phyloP scores from a whole-genome alignment of 768 basidiomycete genomes.

The Trametes villosa region DNA sequence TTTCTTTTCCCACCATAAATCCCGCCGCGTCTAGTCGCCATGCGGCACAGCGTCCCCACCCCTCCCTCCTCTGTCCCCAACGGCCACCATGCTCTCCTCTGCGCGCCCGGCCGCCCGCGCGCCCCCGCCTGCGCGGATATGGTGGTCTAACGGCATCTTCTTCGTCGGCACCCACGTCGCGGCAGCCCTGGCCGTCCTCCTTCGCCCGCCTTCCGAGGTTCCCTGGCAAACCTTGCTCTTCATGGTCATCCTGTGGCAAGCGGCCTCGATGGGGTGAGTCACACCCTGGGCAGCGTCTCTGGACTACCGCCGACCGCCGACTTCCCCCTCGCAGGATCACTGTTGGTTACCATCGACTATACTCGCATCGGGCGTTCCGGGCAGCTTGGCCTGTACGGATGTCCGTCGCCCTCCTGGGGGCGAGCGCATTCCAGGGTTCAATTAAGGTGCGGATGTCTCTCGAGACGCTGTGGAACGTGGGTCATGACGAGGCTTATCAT shows the following conservation, averaged over 20 bases:
- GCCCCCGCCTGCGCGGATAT: conserved; percentile 39
- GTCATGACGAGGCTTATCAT: neutral
- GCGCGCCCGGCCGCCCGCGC: neutral
- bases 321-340: conserved; percentile 53
- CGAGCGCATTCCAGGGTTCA: conserved; percentile 78
- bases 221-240: conserved; percentile 52
- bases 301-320: neutral
- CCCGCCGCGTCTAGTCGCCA: neutral
- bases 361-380: conserved; percentile 73
- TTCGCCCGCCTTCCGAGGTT: conserved; percentile 50
- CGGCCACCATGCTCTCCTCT: neutral
- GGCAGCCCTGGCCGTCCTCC: conserved; percentile 54
- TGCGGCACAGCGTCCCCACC: neutral
- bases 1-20: conserved; percentile 4
- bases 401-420: conserved; percentile 65
- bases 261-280: conserved; percentile 70
- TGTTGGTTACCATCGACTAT: conserved; percentile 79
- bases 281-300: neutral
- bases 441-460: conserved; percentile 56
- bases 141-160: conserved; percentile 68
- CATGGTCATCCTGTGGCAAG: conserved; percentile 66
- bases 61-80: neutral
- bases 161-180: conserved; percentile 62
- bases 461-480: neutral
- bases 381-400: conserved; percentile 59